These are phyloP conservation scores for Pisolithus orientalis DNA, from an alignment of 768 basidiomycete genomes.

Conservation along the genomic window DNA sequence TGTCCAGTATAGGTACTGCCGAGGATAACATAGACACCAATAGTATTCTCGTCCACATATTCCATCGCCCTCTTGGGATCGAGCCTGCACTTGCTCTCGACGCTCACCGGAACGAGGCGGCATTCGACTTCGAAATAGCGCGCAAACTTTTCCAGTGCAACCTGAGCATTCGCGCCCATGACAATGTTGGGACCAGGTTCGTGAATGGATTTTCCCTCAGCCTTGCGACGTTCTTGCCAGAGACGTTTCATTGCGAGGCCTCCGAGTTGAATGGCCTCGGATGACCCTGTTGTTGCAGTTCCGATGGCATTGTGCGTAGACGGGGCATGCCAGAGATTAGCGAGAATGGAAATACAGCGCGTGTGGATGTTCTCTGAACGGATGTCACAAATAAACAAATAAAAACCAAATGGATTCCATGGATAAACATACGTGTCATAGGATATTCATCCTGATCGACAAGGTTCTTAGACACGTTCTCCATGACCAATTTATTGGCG, in stretches of 20 bases:
- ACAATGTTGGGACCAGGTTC: conserved; percentile 62
- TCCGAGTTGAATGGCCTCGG: conserved; percentile 68
- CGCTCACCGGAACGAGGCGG: conserved; percentile 56
- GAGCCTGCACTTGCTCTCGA: conserved; percentile 70
- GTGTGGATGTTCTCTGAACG: conserved; percentile 36
- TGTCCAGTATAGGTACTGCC: conserved; percentile 54
- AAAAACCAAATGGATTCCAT: neutral
- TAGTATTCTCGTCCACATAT: conserved; percentile 65
- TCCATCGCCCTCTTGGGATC: conserved; percentile 61
- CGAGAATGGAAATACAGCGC: conserved; percentile 49
- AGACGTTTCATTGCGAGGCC: conserved; percentile 66
- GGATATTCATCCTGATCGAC: conserved; percentile 72
- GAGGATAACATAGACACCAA: conserved; percentile 60
- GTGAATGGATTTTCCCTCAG: conserved; percentile 57
- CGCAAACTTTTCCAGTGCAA: conserved; percentile 66
- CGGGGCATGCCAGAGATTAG: conserved; percentile 64
- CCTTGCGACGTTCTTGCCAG: conserved; percentile 65
- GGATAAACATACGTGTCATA: conserved; percentile 34
- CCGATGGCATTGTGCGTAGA: conserved; percentile 50
- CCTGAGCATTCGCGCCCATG: conserved; percentile 66
- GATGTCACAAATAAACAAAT: neutral
- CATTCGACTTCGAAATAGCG: conserved; percentile 63
- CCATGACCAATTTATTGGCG: conserved; percentile 50
- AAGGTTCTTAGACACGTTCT: conserved; percentile 62
- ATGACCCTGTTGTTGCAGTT: conserved; percentile 65